Evolutionary conservation across 768 basidiomycete genomes (phyloP), one percentile per base, ranked within the genome.

Genomic region (Tephrocybe sp.): DNA sequence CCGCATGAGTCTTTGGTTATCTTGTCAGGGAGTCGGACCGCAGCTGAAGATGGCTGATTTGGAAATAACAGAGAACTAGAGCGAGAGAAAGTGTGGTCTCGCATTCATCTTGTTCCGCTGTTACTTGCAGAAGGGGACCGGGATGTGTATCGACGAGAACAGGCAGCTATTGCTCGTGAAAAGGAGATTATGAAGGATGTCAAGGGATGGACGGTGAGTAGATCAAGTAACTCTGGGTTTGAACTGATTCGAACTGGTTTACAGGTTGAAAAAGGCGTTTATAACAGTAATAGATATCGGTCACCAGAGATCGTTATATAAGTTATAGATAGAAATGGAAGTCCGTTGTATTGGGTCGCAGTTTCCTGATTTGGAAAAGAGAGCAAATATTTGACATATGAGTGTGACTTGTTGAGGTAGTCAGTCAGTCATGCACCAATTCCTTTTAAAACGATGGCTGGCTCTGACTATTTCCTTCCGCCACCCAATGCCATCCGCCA

Each of bases 141-240:
- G 49, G 92, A 95, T 67, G 76, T 79, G 49, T 93, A 90, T 74
- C 79, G 92, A 53, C 82, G 91, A 34, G 72, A 85, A 62, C 80
- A 85, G 63, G 92, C 90, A n/a, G 84, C 83, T 43, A 45, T 87
- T 48, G 85, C 73, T 22, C 71, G 92, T 40, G 97, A 98, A 71
- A 77, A 75, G 70, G 89, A 84, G 71, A 92, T 98, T 62, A 98
- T 98, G 96, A 91, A 89, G 70, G 89, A 92, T 60, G 93, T 98
- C 45, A 77, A 79, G 50, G 91, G 83, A 34, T 98, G 95, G 95
- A 84, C 91, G 90, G 94, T 97, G 70, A 67, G 92, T 77, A 38
- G 16, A 1, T 14, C 33, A 44, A 47, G 51, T 46, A 45, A 53
- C 44, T 44, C 48, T 48, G 23, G 52, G 17, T 32, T 60, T 64